These are phyloP conservation scores for Sclerotinia trifoliorum DNA, from an alignment of 2,329 filamentous ascomycete genomes.

Conservation along the genomic window DNA sequence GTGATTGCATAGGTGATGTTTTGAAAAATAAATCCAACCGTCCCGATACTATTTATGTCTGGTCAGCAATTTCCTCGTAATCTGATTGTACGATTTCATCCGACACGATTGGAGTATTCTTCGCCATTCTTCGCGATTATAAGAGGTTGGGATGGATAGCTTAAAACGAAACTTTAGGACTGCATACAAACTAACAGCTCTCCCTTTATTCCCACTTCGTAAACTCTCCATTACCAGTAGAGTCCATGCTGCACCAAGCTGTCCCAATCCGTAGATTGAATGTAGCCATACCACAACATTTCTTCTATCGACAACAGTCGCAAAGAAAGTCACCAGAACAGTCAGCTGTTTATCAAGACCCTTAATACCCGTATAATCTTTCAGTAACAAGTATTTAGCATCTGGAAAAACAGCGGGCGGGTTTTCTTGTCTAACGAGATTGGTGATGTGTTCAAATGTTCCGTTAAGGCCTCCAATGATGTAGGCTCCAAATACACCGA, in stretches of 20 bases:
- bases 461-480: conserved; percentile 30
- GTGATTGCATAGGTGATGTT: conserved; percentile 47
- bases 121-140: too few relatives aligned
- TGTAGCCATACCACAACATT: conserved; percentile 29
- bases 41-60: conserved; percentile 35
- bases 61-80: conserved; percentile 15
- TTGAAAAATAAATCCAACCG: conserved; percentile 46
- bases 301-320: conserved; percentile 29
- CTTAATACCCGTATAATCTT: conserved; percentile 30
- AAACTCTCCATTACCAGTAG: conserved; percentile 46
- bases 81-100: background rate
- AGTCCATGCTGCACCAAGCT: conserved; percentile 36
- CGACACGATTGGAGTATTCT: background rate
- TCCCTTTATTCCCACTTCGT: conserved; percentile 46
- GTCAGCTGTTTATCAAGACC: conserved; percentile 32
- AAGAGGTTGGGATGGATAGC: background rate
- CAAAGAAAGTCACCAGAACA: conserved; percentile 35
- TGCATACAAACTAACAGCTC: conserved; percentile 45
- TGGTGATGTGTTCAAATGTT: conserved; percentile 26
- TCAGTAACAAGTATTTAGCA: conserved; percentile 27
- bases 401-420: conserved; percentile 27
- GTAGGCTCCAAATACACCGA: conserved; percentile 28
- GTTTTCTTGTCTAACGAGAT: conserved; percentile 20
- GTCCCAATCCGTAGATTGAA: conserved; percentile 32
- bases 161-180: background rate